phyloP scores from a whole-genome alignment of 108 stramenopile species.

The Cyclotella sp. region DNA sequence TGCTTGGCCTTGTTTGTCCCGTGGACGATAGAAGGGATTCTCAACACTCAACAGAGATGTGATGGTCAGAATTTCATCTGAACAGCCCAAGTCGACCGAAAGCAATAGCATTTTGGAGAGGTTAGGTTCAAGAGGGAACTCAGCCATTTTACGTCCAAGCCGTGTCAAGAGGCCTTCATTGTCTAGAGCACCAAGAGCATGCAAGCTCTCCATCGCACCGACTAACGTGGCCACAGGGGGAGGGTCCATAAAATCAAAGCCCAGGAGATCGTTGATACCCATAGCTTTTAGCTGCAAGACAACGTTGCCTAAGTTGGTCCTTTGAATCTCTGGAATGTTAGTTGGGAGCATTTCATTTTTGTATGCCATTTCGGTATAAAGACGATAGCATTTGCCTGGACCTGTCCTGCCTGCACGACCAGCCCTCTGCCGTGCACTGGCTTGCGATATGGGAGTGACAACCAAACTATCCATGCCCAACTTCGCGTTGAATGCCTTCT shows the following conservation, averaged over 20 bases:
- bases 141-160: slow-evolving; percentile 97
- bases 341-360: slow-evolving; percentile 94
- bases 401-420: slow-evolving; percentile 98
- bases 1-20: slow-evolving; percentile 98
- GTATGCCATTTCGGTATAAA: slow-evolving; percentile 97
- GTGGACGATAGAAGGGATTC: slow-evolving; percentile 97
- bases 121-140: slow-evolving; percentile 98
- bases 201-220: slow-evolving; percentile 94
- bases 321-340: slow-evolving; percentile 96
- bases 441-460: slow-evolving; percentile 98
- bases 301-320: slow-evolving; percentile 96
- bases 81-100: slow-evolving; percentile 96
- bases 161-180: slow-evolving; percentile 96
- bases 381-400: slow-evolving; percentile 97
- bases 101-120: slow-evolving; percentile 94
- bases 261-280: slow-evolving; percentile 97
- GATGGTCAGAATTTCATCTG: slow-evolving; percentile 97
- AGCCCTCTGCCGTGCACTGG: slow-evolving; percentile 90
- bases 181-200: slow-evolving; percentile 96
- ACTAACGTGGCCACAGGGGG: slow-evolving; percentile 97
- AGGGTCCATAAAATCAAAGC: slow-evolving; percentile 99
- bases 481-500: slow-evolving; percentile 98
- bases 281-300: slow-evolving; percentile 96
- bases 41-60: slow-evolving; percentile 97
- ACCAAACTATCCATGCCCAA: slow-evolving; percentile 98